phyloP scores from a whole-genome alignment of 345 rosid genomes.

The Gossypium anomalum region DNA sequence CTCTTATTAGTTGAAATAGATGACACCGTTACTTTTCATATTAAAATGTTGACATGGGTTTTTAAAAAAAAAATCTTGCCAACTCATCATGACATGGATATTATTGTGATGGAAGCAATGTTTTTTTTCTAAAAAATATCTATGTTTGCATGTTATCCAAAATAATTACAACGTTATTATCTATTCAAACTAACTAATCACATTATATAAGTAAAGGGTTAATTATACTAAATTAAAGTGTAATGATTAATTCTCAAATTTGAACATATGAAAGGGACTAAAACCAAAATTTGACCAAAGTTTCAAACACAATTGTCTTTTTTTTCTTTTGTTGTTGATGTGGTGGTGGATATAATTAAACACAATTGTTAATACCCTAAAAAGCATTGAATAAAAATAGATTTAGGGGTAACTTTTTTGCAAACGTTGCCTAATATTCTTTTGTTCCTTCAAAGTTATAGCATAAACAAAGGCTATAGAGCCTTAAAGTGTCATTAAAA shows the following conservation, averaged over 20 bases:
- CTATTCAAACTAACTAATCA: neutral
- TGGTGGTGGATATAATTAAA: neutral
- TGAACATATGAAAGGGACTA: neutral
- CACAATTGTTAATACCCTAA: neutral
- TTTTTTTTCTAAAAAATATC: neutral
- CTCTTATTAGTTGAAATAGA: neutral
- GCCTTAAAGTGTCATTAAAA: neutral
- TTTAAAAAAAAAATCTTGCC: neutral
- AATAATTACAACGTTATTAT: neutral
- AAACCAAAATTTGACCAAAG: neutral
- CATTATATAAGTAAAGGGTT: neutral
- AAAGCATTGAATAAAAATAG: neutral
- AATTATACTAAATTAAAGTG: neutral
- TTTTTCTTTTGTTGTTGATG: too few relatives aligned
- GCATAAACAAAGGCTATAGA: neutral
- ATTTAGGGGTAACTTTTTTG: neutral
- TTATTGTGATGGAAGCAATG: too few relatives aligned
- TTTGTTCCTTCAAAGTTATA: neutral
- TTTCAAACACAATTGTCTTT: too few relatives aligned
- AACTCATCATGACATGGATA: neutral
- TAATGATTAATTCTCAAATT: neutral
- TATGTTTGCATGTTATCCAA: neutral
- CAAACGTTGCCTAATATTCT: constrained; percentile 7
- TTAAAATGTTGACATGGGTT: neutral
- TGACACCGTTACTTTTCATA: neutral